These are phyloP conservation scores for Sporothrix dimorphospora DNA, from an alignment of 2,329 filamentous ascomycete species.

Conservation along the genomic window DNA sequence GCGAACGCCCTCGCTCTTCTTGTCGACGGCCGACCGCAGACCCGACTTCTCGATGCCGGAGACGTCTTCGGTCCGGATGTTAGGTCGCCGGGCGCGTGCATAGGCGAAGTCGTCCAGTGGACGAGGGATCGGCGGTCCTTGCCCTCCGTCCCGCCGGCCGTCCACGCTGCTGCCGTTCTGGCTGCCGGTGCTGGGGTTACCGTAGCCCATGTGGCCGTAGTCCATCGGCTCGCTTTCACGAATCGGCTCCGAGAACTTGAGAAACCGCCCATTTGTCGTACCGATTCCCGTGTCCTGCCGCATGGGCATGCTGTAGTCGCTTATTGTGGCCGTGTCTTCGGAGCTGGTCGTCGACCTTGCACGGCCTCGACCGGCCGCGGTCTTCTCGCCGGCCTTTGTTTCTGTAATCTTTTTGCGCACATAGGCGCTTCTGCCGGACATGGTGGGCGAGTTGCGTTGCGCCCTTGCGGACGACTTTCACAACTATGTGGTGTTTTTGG, in stretches of 20 bases:
- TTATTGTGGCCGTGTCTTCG: constrained; percentile 46
- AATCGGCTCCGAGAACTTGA: constrained; percentile 50
- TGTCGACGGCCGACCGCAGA: constrained; percentile 56
- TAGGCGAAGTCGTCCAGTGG: constrained; percentile 51
- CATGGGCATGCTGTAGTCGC: constrained; percentile 45
- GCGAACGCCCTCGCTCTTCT: constrained; percentile 58
- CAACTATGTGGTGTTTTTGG: not conserved
- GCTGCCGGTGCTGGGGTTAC: constrained; percentile 41
- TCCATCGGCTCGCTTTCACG: constrained; percentile 40
- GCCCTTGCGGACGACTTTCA: not conserved
- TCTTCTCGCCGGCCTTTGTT: constrained; percentile 44
- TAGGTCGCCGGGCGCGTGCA: constrained; percentile 48
- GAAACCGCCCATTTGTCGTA: constrained; percentile 49
- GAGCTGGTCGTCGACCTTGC: constrained; percentile 46
- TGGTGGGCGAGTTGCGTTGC: constrained; percentile 37
- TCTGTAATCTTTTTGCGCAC: constrained; percentile 63
- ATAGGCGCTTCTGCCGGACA: constrained; percentile 62
- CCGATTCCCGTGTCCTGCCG: constrained; percentile 48
- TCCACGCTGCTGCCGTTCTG: constrained; percentile 46
- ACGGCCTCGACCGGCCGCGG: constrained; percentile 37
- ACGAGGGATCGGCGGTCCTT: constrained; percentile 34
- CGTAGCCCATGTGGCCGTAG: constrained; percentile 38
- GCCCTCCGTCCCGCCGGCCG: constrained; percentile 40
- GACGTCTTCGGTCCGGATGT: constrained; percentile 53
- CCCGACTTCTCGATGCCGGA: constrained; percentile 60